Evolutionary conservation across 257 asterid species (phyloP).

Genomic region (Ehretia macrophylla): DNA sequence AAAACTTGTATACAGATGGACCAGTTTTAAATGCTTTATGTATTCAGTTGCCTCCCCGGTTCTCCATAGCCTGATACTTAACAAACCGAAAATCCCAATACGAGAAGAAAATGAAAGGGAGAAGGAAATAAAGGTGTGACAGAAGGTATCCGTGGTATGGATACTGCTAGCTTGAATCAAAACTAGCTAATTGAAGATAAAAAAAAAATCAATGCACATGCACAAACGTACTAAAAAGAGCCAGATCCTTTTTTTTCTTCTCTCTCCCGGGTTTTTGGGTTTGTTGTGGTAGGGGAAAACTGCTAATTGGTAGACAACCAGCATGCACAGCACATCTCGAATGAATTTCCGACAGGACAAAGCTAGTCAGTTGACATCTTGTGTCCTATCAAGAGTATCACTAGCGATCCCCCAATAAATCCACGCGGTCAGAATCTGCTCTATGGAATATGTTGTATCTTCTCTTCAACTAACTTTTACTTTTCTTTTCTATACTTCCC

Average conservation of each 20-base stretch:
- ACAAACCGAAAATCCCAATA: not conserved
- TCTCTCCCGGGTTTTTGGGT: not conserved
- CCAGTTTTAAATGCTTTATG: constrained; percentile 4
- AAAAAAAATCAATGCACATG: not conserved
- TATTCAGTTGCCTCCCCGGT: not conserved
- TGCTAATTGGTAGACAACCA: not conserved
- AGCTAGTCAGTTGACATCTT: not conserved
- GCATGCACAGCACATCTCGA: not conserved
- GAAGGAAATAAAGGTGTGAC: not conserved
- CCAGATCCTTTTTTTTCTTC: not conserved
- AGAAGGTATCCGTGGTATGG: not conserved
- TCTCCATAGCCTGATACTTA: not conserved
- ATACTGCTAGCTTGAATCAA: not conserved
- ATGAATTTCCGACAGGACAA: not conserved
- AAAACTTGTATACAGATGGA: constrained; percentile 23
- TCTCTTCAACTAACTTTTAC: not conserved
- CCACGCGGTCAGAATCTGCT: not conserved
- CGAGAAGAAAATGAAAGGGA: not conserved
- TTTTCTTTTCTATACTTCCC: constrained; percentile 2
- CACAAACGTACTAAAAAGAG: not conserved
- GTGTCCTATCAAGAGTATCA: not conserved
- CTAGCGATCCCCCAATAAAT: not conserved
- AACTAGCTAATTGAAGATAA: too few species aligned
- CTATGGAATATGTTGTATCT: too few species aligned
- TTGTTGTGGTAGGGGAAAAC: not conserved